phyloP scores from a whole-genome alignment of 768 basidiomycete genomes.

The Nevesoporus exiguus region DNA sequence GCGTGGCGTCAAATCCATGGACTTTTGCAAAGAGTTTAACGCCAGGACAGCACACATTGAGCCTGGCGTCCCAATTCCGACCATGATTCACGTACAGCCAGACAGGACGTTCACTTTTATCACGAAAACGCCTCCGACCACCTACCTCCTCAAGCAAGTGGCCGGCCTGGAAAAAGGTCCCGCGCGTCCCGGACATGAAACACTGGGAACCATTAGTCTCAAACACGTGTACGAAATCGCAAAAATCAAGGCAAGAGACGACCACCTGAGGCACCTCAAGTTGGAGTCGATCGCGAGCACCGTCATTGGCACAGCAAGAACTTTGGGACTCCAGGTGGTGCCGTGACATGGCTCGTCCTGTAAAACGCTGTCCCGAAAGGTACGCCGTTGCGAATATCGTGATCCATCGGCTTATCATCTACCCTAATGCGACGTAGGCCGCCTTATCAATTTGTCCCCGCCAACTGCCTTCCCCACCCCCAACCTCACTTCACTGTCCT shows the following conservation, averaged over 20 bases:
- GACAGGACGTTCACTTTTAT: slow-evolving; percentile 94
- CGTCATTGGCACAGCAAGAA: slow-evolving; percentile 84
- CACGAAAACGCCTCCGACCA: slow-evolving; percentile 86
- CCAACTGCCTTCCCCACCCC: slow-evolving; percentile 9
- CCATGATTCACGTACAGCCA: slow-evolving; percentile 89
- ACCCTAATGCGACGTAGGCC: slow-evolving; percentile 4
- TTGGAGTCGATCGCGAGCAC: slow-evolving; percentile 87
- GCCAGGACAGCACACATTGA: slow-evolving; percentile 89
- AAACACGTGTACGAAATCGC: slow-evolving; percentile 99
- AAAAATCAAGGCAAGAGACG: slow-evolving; percentile 91
- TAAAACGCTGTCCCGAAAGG: slow-evolving; percentile 17
- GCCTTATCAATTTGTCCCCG: slow-evolving; percentile 27
- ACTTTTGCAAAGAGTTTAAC: slow-evolving; percentile 99
- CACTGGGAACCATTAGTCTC: slow-evolving; percentile 77
- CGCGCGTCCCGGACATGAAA: slow-evolving; percentile 75
- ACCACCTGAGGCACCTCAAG: slow-evolving; percentile 80
- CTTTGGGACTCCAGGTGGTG: slow-evolving; percentile 86
- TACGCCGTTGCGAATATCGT: slow-evolving; percentile 24
- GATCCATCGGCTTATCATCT: slow-evolving; percentile 23
- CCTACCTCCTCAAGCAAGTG: slow-evolving; percentile 88
- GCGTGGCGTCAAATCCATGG: slow-evolving; percentile 98
- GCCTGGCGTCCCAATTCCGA: slow-evolving; percentile 84
- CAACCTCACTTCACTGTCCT: slow-evolving; percentile 10
- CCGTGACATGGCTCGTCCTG: slow-evolving; percentile 48
- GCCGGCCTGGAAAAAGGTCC: slow-evolving; percentile 90